Evolutionary conservation across 2,329 filamentous ascomycete species (phyloP).

Genomic region (Claviceps pusilla): DNA sequence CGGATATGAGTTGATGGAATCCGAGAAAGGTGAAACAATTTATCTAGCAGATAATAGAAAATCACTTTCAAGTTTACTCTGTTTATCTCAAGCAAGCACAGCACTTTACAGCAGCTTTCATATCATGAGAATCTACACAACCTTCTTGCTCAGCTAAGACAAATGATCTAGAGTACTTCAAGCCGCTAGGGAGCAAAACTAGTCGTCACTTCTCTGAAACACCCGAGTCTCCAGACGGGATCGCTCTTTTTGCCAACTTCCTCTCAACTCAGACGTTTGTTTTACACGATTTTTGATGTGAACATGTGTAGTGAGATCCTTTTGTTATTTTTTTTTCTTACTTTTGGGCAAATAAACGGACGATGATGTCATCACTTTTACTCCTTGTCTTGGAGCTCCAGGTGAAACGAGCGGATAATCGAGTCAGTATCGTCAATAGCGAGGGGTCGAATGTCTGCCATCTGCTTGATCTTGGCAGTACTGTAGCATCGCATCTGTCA

Average conservation of each 20-base stretch:
- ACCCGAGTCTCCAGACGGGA: neutral
- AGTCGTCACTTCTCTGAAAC: no score
- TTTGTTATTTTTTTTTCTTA: neutral
- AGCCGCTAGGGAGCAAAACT: neutral
- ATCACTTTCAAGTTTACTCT: no score
- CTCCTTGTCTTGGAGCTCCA: conserved; percentile 15
- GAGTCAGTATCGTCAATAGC: conserved; percentile 80
- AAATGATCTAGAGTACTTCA: neutral
- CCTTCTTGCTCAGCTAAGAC: neutral
- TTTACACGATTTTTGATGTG: neutral
- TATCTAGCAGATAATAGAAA: no score
- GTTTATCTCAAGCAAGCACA: no score
- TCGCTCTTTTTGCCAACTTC: neutral
- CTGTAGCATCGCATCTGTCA: conserved; percentile 16
- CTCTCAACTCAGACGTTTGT: neutral
- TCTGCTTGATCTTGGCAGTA: conserved; percentile 67
- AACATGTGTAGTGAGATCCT: neutral
- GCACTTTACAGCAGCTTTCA: no score
- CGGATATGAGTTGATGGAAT: no score
- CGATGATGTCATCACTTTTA: neutral
- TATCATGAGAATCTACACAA: neutral
- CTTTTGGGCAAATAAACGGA: neutral
- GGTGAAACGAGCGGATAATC: conserved; percentile 70
- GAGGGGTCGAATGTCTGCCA: conserved; percentile 74
- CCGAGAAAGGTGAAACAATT: no score